These are phyloP conservation scores for Cajanus cajan DNA, from an alignment of 306 rosid species.

Conservation along the genomic window DNA sequence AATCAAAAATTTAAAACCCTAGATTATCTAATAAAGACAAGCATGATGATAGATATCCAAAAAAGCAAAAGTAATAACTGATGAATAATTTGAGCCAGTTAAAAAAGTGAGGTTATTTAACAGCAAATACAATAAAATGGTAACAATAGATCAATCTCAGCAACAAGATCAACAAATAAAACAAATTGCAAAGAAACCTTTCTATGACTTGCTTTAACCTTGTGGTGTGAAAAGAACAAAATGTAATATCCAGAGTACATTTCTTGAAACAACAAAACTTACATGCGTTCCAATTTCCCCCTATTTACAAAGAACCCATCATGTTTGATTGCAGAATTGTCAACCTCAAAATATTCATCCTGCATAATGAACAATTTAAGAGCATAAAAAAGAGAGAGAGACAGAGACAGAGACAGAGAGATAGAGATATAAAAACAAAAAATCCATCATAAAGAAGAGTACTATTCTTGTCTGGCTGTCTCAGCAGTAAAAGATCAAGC, in stretches of 20 bases:
- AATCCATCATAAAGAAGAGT: background rate
- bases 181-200: slow-evolving; percentile 15
- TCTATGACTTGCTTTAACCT: background rate
- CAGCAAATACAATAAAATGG: slow-evolving; percentile 16
- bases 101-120: background rate
- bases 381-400: slow-evolving; percentile 24
- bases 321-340: slow-evolving; percentile 87
- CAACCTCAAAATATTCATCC: slow-evolving; percentile 99
- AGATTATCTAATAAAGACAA: slow-evolving; percentile 4
- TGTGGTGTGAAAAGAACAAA: slow-evolving; percentile 4
- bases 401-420: no score
- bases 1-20: background rate
- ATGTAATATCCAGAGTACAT: background rate
- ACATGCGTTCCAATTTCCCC: slow-evolving; percentile 90
- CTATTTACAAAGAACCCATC: slow-evolving; percentile 94
- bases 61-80: background rate
- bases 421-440: slow-evolving; percentile 20
- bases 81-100: background rate
- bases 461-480: background rate
- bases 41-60: background rate
- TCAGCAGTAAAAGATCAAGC: slow-evolving; percentile 18
- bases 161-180: slow-evolving; percentile 6
- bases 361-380: slow-evolving; percentile 46
- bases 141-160: slow-evolving; percentile 5
- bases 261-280: slow-evolving; percentile 43